Conservation (phyloP, 805 yeast species). For the Yamadazyma philogaea region DNA sequence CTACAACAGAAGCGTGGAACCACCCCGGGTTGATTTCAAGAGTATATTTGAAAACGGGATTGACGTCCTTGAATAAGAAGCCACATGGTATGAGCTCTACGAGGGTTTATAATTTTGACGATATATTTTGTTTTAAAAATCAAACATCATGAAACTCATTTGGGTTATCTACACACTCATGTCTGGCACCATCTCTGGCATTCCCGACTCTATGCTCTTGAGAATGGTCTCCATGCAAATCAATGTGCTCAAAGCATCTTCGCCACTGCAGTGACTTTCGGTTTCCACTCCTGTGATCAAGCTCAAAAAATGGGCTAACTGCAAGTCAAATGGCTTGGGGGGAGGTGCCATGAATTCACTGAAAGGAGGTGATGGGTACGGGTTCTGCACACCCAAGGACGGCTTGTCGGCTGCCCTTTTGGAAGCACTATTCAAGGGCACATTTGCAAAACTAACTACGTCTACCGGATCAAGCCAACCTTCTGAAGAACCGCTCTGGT, state of each 20-base stretch:
- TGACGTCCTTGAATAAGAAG: background rate
- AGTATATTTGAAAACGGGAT: background rate
- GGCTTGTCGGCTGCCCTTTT: background rate
- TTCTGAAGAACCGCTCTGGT: constrained; percentile 18
- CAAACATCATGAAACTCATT: background rate
- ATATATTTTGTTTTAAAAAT: background rate
- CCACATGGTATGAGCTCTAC: no score
- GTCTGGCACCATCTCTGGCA: constrained; percentile 18
- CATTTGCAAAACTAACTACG: constrained; percentile 4
- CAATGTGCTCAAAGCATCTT: constrained; percentile 36
- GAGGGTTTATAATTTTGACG: no score
- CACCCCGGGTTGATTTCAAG: background rate
- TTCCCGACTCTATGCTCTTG: constrained; percentile 30
- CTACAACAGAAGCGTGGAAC: background rate
- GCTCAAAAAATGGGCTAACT: constrained; percentile 36
- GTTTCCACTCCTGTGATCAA: constrained; percentile 25
- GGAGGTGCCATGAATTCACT: constrained; percentile 13
- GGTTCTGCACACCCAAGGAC: constrained; percentile 8
- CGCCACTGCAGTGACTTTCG: constrained; percentile 30
- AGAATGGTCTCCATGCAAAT: constrained; percentile 39
- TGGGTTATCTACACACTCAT: background rate
- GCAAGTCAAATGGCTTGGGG: constrained; percentile 34
- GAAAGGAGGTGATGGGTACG: constrained; percentile 13
- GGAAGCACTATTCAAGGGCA: background rate
- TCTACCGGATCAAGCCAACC: constrained; percentile 25